Percentiles rank a stretch among this genome's conserved stretches.
These are phyloP conservation scores for Chalciporus sp. DNA, from an alignment of 1,284 basidiomycete genomes.

Conservation along the genomic window DNA sequence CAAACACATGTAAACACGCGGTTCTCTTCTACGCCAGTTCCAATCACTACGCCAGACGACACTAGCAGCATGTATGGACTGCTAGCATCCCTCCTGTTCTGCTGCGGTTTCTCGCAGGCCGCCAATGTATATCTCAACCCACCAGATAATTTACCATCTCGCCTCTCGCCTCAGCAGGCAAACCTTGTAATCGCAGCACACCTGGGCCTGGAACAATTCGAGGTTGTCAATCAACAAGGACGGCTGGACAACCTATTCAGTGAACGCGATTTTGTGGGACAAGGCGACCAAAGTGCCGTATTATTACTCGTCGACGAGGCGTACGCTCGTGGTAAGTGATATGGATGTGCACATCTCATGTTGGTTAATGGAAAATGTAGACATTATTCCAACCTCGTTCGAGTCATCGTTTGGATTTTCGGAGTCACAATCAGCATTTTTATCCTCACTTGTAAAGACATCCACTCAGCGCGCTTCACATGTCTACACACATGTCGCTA, in stretches of 20 bases:
- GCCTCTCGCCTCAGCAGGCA: constrained; percentile 53
- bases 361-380: constrained; percentile 35
- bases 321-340: constrained; percentile 56
- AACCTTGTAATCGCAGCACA: constrained; percentile 65
- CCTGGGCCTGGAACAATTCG: constrained; percentile 68
- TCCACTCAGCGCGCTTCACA: constrained; percentile 60
- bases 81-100: constrained; percentile 30
- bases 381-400: constrained; percentile 50
- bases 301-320: constrained; percentile 59
- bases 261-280: constrained; percentile 58
- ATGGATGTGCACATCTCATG: neutral
- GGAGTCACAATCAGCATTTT: constrained; percentile 23
- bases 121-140: constrained; percentile 58
- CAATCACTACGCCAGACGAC: neutral
- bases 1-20: constrained; percentile 24
- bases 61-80: constrained; percentile 30
- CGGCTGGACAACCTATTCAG: constrained; percentile 33
- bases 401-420: constrained; percentile 45
- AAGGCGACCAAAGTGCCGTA: constrained; percentile 52
- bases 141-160: constrained; percentile 35
- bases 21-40: neutral
- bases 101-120: constrained; percentile 39
- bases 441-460: constrained; percentile 51
- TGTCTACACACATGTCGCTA: constrained; percentile 55
- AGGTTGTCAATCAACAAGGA: constrained; percentile 45